Conservation (phyloP, 768 basidiomycete species). For the Coprinellus aureogranulatus region DNA sequence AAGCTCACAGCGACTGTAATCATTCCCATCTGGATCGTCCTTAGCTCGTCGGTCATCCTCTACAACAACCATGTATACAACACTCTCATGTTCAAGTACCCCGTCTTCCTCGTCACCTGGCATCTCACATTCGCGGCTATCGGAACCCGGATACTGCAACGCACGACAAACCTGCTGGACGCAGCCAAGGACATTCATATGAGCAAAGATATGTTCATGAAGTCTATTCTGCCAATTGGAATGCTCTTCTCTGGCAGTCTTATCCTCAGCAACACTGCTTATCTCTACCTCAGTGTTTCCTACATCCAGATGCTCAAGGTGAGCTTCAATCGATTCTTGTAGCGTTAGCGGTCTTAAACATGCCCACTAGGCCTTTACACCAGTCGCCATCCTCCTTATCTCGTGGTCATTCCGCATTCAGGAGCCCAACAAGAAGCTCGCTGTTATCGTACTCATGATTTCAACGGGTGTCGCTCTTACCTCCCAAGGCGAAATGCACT, state of each 20-base stretch:
- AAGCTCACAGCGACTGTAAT: conserved; percentile 66
- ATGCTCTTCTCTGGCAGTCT: conserved; percentile 90
- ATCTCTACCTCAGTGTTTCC: conserved; percentile 85
- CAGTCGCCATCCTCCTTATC: conserved; percentile 88
- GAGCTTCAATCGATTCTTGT: conserved; percentile 10
- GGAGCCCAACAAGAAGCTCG: conserved; percentile 79
- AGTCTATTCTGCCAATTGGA: conserved; percentile 91
- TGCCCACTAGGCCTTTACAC: conserved; percentile 73
- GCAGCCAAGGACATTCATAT: conserved; percentile 77
- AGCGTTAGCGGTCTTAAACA: not conserved
- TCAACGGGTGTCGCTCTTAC: conserved; percentile 87
- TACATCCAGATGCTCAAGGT: conserved; percentile 99
- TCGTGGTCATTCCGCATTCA: conserved; percentile 88
- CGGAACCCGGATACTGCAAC: conserved; percentile 82
- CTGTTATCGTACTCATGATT: conserved; percentile 85
- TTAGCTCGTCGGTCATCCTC: conserved; percentile 87
- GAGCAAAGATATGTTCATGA: conserved; percentile 72
- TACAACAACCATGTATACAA: conserved; percentile 95
- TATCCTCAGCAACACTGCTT: conserved; percentile 87
- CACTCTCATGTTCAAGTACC: conserved; percentile 78
- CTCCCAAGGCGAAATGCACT: conserved; percentile 83
- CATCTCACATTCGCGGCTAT: conserved; percentile 76
- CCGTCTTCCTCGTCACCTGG: conserved; percentile 91
- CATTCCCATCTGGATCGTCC: conserved; percentile 90
- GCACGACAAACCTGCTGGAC: conserved; percentile 79